phyloP scores from a whole-genome alignment of 1,284 basidiomycete species.

The Pholiota adiposa region DNA sequence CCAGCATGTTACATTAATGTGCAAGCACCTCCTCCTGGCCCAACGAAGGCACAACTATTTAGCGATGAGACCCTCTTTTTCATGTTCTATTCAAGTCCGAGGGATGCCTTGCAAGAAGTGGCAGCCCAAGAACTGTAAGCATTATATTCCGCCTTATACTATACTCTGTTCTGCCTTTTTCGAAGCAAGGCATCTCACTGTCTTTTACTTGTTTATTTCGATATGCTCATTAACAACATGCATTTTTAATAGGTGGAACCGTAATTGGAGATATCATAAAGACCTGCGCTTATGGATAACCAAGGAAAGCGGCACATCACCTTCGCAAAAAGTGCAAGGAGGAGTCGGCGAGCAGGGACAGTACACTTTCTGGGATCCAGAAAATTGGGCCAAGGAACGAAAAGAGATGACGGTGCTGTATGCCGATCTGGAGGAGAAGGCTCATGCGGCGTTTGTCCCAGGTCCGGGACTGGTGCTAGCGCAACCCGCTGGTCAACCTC shows the following conservation, averaged over 20 bases:
- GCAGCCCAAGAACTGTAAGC: slow-evolving; percentile 94
- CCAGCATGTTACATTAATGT: slow-evolving; percentile 92
- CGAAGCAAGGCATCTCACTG: neutral
- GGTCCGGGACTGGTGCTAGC: slow-evolving; percentile 56
- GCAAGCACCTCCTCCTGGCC: slow-evolving; percentile 87
- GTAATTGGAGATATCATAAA: slow-evolving; percentile 99
- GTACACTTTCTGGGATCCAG: slow-evolving; percentile 93
- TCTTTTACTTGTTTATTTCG: neutral
- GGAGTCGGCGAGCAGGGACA: slow-evolving; percentile 90
- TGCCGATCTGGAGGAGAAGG: slow-evolving; percentile 87
- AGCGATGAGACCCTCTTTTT: slow-evolving; percentile 98
- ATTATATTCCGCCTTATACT: slow-evolving; percentile 15
- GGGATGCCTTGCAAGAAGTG: slow-evolving; percentile 93
- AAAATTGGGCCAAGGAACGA: slow-evolving; percentile 85
- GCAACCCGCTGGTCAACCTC: slow-evolving; percentile 24
- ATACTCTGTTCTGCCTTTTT: neutral
- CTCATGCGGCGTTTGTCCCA: slow-evolving; percentile 59
- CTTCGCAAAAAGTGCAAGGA: slow-evolving; percentile 86
- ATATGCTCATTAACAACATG: slow-evolving; percentile 9
- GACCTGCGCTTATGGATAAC: slow-evolving; percentile 95
- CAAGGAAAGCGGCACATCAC: slow-evolving; percentile 84
- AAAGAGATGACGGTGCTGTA: slow-evolving; percentile 90
- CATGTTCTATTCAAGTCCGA: slow-evolving; percentile 96
- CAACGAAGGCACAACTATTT: slow-evolving; percentile 87
- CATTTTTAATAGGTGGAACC: slow-evolving; percentile 71